phyloP scores from a whole-genome alignment of 1,284 basidiomycete species.

The Malassezia vespertilionis region DNA sequence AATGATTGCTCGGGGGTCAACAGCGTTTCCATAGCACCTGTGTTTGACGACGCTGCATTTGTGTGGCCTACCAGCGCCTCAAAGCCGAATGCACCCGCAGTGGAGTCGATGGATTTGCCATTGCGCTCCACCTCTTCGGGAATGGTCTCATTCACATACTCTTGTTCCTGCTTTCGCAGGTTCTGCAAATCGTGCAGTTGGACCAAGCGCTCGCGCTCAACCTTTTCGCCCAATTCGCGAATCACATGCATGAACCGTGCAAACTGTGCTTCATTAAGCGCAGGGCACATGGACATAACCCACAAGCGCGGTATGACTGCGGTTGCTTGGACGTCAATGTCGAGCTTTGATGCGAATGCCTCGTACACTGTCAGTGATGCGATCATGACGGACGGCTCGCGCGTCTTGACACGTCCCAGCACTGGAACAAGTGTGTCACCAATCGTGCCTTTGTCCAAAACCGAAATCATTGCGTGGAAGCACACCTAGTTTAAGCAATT shows the following conservation, averaged over 20 bases:
- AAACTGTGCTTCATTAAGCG: slow-evolving; percentile 82
- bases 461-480: slow-evolving; percentile 83
- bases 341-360: slow-evolving; percentile 88
- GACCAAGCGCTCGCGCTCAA: slow-evolving; percentile 58
- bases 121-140: too few relatives aligned
- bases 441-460: slow-evolving; percentile 81
- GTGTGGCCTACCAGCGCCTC: slow-evolving; percentile 35
- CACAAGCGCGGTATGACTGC: slow-evolving; percentile 41
- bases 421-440: slow-evolving; percentile 91
- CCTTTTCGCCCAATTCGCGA: slow-evolving; percentile 57
- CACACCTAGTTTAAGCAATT: slow-evolving; percentile 51
- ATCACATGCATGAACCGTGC: slow-evolving; percentile 51
- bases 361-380: slow-evolving; percentile 88
- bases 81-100: slow-evolving; percentile 35
- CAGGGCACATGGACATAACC: slow-evolving; percentile 33
- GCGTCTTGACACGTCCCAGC: slow-evolving; percentile 86
- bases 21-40: background rate
- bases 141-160: slow-evolving; percentile 11
- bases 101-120: too few relatives aligned
- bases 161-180: slow-evolving; percentile 37
- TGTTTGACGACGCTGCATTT: background rate
- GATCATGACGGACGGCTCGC: slow-evolving; percentile 51
- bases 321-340: slow-evolving; percentile 84
- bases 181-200: slow-evolving; percentile 24
- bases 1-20: too few relatives aligned